Percentiles rank a stretch among this genome's conserved stretches.
phyloP scores from a whole-genome alignment of 2,329 filamentous ascomycete species.

The Boeremia exigua region DNA sequence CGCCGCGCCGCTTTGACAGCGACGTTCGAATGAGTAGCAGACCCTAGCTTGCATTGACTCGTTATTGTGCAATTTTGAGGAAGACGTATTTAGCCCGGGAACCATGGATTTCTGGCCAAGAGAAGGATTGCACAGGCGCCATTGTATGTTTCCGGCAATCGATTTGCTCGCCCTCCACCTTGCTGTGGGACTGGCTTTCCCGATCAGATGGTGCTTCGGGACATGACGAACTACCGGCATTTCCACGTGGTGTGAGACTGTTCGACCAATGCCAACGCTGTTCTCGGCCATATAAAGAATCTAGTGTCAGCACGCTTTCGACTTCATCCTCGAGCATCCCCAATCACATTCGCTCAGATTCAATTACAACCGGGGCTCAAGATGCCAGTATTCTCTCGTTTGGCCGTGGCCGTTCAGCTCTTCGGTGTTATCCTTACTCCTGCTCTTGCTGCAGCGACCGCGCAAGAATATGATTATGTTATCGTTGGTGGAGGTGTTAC shows the following conservation, averaged over 20 bases:
- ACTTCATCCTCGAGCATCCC: conserved; percentile 8
- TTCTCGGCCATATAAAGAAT: conserved; percentile 26
- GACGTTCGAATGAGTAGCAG: neutral
- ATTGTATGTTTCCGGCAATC: neutral
- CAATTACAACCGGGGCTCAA: conserved; percentile 17
- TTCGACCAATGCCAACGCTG: conserved; percentile 20
- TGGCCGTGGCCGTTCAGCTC: conserved; percentile 35
- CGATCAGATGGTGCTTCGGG: conserved; percentile 2
- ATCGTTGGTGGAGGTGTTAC: conserved; percentile 42
- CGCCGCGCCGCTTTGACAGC: conserved; percentile 7
- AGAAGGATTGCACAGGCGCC: conserved; percentile 4
- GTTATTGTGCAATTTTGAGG: conserved; percentile 7
- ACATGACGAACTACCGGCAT: conserved; percentile 17
- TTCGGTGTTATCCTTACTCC: conserved; percentile 29
- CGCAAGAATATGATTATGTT: conserved; percentile 38
- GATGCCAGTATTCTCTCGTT: conserved; percentile 35
- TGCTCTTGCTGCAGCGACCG: conserved; percentile 18
- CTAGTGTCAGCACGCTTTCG: conserved; percentile 14
- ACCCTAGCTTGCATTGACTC: conserved; percentile 12
- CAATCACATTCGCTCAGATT: conserved; percentile 25
- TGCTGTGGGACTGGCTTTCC: conserved; percentile 6
- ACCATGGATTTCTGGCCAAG: neutral
- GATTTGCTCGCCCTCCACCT: conserved; percentile 9
- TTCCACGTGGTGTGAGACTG: conserved; percentile 19
- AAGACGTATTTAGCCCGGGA: neutral